phyloP scores from a whole-genome alignment of 257 asterid species.

The Ajuga chamaepitys region DNA sequence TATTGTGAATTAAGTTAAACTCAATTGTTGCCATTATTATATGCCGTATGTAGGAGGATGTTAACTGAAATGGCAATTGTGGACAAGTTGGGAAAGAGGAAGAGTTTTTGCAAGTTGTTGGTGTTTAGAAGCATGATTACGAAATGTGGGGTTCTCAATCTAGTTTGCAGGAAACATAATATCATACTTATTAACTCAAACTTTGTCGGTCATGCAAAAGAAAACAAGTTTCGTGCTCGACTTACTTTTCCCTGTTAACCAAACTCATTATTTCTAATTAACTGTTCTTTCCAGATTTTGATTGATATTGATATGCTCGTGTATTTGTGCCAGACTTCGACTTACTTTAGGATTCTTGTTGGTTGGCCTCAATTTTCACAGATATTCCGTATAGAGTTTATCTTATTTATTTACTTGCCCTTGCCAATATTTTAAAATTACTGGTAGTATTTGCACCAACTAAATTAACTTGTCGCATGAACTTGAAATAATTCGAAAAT shows the following conservation, averaged over 20 bases:
- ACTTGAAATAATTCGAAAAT: too few relatives aligned
- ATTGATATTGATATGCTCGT: too few relatives aligned
- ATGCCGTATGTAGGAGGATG: background rate
- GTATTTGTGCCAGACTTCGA: too few relatives aligned
- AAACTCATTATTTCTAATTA: too few relatives aligned
- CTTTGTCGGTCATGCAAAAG: background rate
- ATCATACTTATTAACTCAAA: background rate
- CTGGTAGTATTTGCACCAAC: too few relatives aligned
- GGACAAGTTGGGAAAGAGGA: background rate
- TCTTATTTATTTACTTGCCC: too few relatives aligned
- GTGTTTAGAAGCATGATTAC: background rate
- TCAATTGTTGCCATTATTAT: background rate
- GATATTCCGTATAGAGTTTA: too few relatives aligned
- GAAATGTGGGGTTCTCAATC: background rate
- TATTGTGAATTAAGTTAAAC: background rate
- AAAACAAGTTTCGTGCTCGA: background rate
- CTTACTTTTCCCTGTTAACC: background rate
- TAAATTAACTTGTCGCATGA: too few relatives aligned
- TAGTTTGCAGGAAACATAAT: background rate
- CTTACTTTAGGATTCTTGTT: too few relatives aligned
- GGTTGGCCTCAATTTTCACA: too few relatives aligned
- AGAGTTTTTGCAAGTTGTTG: background rate
- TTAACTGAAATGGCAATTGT: background rate
- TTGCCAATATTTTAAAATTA: too few relatives aligned
- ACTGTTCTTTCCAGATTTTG: background rate